These are phyloP conservation scores for Hygrocybe coccinea DNA, from an alignment of 768 basidiomycete genomes.

Conservation along the genomic window DNA sequence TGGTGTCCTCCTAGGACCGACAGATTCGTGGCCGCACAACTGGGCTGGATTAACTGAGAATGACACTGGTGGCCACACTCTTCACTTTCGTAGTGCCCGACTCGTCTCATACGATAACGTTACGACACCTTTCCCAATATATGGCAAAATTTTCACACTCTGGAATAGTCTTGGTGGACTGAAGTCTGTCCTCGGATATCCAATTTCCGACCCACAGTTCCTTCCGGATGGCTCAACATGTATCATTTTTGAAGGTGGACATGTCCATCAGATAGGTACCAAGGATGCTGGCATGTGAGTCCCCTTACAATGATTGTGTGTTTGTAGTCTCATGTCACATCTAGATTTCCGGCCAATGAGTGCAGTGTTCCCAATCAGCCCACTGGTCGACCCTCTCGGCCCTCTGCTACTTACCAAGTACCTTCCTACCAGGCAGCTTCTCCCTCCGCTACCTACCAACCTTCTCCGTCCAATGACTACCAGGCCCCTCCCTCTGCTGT, in stretches of 20 bases:
- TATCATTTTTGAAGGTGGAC: constrained; percentile 2
- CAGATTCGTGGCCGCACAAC: not conserved
- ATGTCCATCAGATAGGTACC: not conserved
- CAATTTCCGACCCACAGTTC: not conserved
- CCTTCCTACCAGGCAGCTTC: no score
- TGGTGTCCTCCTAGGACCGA: not conserved
- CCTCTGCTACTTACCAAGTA: not conserved
- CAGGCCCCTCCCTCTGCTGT: no score
- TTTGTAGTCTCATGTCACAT: constrained; percentile 1
- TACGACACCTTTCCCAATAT: not conserved
- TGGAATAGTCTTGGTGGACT: not conserved
- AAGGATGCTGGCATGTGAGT: constrained; percentile 1
- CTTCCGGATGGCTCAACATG: not conserved
- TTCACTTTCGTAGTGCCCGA: not conserved
- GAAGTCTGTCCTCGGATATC: not conserved
- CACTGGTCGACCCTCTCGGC: not conserved
- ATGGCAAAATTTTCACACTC: not conserved
- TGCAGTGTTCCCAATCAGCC: not conserved
- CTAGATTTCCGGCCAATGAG: not conserved
- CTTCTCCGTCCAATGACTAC: no score
- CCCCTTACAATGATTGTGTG: not conserved
- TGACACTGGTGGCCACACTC: not conserved
- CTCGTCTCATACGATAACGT: not conserved
- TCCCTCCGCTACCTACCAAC: no score
- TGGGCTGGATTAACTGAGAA: not conserved